Base-by-base conservation (phyloP, 371 early-diverging fungal species). In the Circinella minor region DNA sequence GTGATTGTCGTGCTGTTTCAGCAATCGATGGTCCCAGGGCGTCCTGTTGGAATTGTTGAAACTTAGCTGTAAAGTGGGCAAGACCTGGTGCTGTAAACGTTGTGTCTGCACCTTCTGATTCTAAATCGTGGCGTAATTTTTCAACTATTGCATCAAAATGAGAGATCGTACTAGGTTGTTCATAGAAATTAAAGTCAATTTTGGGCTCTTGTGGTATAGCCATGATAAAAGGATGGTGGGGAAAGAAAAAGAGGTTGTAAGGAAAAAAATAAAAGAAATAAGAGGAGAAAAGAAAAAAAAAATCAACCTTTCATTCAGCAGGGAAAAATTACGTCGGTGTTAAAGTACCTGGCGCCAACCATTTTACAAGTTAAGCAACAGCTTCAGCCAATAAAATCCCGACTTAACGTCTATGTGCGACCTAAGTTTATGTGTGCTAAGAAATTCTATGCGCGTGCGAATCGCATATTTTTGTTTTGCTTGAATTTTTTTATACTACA, bases 11-110 rank as follows among this genome's bases (percentile, higher is more conserved):
- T 39, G 84, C 81, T 37, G 79, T 65, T 8, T 65, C 62, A 2
- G 70, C 75, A 14, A 76, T 71, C 43, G 66, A 59, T 59, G 73
- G 63, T 13, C 88, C 86, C n/a, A 91, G 77, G 68, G 74, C 78
- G 49, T 83, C 82, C 46, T 88, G 74, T 76, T 91, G 91, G 63
- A 90, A 90, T 65, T 88, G 84, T 66, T 88, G 88, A 65, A 90
- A 74, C 15, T 77, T 78, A 27, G 86, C 86, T 20, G 77, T 77
- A 55, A 90, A 88, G 54, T 79, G 78, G 3, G 90, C 81, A 36
- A 91, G 75, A 13, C 88, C 89, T 46, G 88, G 82, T 62, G 88
- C 83, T 55, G 78, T 84, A 73, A 85, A 69, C 17, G 80, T 70
- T 47, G 74, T 68, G 70, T 80, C 76, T 46, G 76, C 77, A 36